These are phyloP conservation scores for Tremellales sp. DNA, from an alignment of 1,284 basidiomycete species.

Conservation along the genomic window DNA sequence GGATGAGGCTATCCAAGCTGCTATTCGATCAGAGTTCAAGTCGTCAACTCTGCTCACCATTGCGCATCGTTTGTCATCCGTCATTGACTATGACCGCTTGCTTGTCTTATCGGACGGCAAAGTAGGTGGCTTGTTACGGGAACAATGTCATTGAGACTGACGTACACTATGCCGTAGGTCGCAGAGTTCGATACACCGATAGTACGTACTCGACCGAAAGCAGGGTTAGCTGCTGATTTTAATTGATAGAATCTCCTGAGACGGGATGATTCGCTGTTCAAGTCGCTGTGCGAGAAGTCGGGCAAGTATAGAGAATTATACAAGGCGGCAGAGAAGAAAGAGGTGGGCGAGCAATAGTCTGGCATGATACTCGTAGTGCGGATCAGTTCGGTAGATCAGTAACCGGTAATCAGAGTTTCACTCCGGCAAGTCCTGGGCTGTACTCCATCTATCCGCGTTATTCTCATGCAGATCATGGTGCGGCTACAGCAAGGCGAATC, in stretches of 20 bases:
- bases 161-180: too few species aligned
- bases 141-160: too few species aligned
- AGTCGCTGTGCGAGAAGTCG: conserved; percentile 75
- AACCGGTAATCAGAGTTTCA: too few species aligned
- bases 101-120: conserved; percentile 76
- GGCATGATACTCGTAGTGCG: too few species aligned
- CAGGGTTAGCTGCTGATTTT: not conserved
- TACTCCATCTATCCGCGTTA: too few species aligned
- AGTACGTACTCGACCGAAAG: not conserved
- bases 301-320: conserved; percentile 63
- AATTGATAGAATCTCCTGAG: conserved; percentile 58
- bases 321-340: conserved; percentile 43
- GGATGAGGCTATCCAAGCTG: conserved; percentile 63
- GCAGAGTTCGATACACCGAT: too few species aligned
- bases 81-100: conserved; percentile 70
- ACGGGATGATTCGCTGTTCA: conserved; percentile 69
- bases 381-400: too few species aligned
- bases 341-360: conserved; percentile 13
- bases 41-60: conserved; percentile 76
- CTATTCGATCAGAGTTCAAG: conserved; percentile 74
- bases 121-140: conserved; percentile 73
- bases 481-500: too few species aligned
- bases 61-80: conserved; percentile 68
- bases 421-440: too few species aligned
- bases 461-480: too few species aligned